These are phyloP conservation scores for Pyrus hybrid DNA, from an alignment of 331 rosid genomes.

Conservation along the genomic window DNA sequence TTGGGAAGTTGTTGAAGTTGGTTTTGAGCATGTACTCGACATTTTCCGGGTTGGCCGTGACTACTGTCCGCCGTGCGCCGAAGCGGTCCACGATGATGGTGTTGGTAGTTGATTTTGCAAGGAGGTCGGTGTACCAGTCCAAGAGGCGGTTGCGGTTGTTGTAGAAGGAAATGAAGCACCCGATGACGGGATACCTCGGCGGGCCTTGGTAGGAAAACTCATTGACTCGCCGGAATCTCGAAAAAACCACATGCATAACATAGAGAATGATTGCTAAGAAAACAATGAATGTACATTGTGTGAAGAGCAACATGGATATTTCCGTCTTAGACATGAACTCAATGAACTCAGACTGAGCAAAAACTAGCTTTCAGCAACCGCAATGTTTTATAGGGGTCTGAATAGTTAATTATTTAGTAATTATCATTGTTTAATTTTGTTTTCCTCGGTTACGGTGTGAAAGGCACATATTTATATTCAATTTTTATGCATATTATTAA, in stretches of 20 bases:
- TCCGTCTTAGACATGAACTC: constrained; percentile 24
- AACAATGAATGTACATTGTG: constrained; percentile 18
- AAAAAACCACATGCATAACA: constrained; percentile 2
- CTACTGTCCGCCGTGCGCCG: constrained; percentile 55
- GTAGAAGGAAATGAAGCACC: constrained; percentile 66
- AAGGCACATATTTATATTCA: neutral
- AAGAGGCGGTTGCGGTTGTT: constrained; percentile 46
- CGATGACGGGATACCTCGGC: constrained; percentile 53
- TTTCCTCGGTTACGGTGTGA: neutral
- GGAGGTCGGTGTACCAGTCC: constrained; percentile 72
- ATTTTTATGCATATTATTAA: neutral
- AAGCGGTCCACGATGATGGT: constrained; percentile 57
- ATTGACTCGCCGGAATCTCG: constrained; percentile 21
- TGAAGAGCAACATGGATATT: constrained; percentile 17
- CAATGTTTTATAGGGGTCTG: neutral
- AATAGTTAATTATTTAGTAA: no score
- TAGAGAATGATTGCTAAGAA: constrained; percentile 24
- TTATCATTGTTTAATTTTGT: neutral
- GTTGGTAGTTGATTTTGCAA: constrained; percentile 44
- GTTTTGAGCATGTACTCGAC: constrained; percentile 76
- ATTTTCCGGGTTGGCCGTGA: constrained; percentile 63
- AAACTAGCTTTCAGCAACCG: neutral
- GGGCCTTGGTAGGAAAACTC: constrained; percentile 30
- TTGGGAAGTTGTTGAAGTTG: constrained; percentile 75
- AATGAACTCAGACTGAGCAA: neutral